Base-by-base conservation (phyloP, 495 filamentous ascomycete species). In the Xylaria cubensis region DNA sequence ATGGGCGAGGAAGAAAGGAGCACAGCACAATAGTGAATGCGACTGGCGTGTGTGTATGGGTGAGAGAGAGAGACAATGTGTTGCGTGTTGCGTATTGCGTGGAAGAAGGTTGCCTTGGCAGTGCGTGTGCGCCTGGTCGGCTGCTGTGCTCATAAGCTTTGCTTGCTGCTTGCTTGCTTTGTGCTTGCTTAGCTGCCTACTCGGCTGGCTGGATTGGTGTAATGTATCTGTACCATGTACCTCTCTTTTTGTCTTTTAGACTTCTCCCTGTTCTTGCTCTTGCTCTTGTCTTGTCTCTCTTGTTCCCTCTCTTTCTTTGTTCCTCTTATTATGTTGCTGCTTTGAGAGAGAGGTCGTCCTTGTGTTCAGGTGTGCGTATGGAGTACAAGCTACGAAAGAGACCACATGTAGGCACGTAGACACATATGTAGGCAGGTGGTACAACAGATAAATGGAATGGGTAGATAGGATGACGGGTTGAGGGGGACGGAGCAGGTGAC, bases 401-500 rank as follows among this genome's bases (percentile, higher is more conserved):
- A 34, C 53, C 24, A 34, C 46, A 19, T 48, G 15, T 15, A 46
- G 46, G 46, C 46, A 48, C 17, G 46, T 19, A 41, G 8, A 7
- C 5, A 15, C 19, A 48, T 34, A 17, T 34, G 15, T 34, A 34
- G 56, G 63, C 42, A 42, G 24, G 63, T 42, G 36, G 41, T 17
- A 48, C 26, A 12, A 29, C 4, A 34, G 63, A 24, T 32, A 65
- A 26, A 50, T 21, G 6, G 24, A 24, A 65, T 65, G 13, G 63
- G 39, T 53, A 41, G 50, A 53, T 34, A 65, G 29, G 56, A 46
- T 61, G 56, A 44, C 4, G 32, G 21, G 13, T 36, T n/a, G 21
- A 62, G 67, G 26, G 39, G 46, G 44, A 19, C 24, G 10, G 61
- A 36, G 36, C 61, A 71, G 69, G 50, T 71, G 69, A 71, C 69